Conservation (phyloP, 345 rosid genomes). For the Linum trigynum region DNA sequence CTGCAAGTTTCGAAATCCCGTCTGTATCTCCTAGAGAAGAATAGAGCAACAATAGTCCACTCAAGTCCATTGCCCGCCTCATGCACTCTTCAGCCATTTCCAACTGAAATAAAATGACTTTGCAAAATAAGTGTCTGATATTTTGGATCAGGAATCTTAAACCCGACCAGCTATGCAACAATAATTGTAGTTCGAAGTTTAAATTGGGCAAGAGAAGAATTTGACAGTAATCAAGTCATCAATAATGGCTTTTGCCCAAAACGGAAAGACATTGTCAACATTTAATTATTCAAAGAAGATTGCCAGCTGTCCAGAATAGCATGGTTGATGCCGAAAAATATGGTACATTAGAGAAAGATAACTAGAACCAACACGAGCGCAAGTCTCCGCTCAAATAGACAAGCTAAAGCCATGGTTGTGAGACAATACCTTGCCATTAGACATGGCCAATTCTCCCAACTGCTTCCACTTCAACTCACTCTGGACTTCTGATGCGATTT, state of each 20-base stretch:
- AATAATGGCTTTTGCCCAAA: too few relatives aligned
- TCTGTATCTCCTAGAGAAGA: conserved; percentile 96
- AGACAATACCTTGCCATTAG: conserved; percentile 65
- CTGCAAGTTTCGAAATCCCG: conserved; percentile 71
- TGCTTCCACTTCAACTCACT: conserved; percentile 98
- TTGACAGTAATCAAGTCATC: too few relatives aligned
- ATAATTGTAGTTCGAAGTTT: too few relatives aligned
- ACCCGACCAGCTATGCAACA: neutral
- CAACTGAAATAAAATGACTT: conserved; percentile 48
- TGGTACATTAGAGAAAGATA: neutral
- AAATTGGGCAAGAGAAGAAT: too few relatives aligned
- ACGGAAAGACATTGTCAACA: too few relatives aligned
- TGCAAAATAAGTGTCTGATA: neutral
- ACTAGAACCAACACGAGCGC: neutral
- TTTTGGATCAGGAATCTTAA: neutral
- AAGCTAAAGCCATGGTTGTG: neutral
- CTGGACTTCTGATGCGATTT: conserved; percentile 69
- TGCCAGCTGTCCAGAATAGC: neutral
- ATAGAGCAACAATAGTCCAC: conserved; percentile 90
- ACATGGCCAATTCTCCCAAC: conserved; percentile 96
- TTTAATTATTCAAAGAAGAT: neutral
- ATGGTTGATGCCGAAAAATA: neutral
- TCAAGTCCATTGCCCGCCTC: conserved; percentile 84
- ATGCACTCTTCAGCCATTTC: conserved; percentile 98
- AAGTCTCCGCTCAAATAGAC: neutral